Percentiles rank a stretch among this genome's conserved stretches.
These are phyloP conservation scores for Saturnispora gosingensis DNA, from an alignment of 805 yeast genomes.

Conservation along the genomic window DNA sequence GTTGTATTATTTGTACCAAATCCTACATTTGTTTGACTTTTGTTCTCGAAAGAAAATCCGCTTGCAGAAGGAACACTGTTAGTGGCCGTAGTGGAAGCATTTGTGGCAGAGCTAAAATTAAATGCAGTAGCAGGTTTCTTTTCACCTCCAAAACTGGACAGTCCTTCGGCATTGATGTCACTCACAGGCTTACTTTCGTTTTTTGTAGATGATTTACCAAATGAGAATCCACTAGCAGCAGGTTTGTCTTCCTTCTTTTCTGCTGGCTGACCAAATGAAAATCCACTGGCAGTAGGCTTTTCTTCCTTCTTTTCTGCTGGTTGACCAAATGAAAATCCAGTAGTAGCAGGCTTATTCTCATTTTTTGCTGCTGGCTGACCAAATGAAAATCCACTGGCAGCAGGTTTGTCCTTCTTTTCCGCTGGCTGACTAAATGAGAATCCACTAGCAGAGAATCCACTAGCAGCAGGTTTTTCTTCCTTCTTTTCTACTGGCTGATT, in stretches of 20 bases:
- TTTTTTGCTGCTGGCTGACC: background rate
- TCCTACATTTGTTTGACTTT: background rate
- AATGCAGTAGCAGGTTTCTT: background rate
- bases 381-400: background rate
- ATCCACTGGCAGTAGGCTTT: background rate
- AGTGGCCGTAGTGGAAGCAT: background rate
- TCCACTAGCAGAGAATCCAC: background rate
- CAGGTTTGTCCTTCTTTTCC: background rate
- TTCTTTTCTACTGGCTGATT: background rate
- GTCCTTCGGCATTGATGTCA: background rate
- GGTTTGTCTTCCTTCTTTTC: background rate
- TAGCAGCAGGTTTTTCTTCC: background rate
- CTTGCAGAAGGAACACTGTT: background rate
- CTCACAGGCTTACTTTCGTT: slow-evolving; percentile 3
- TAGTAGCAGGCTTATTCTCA: background rate
- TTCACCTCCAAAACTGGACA: background rate
- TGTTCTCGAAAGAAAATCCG: slow-evolving; percentile 2
- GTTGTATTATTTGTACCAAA: slow-evolving; percentile 1
- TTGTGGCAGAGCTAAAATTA: background rate
- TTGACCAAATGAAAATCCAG: background rate
- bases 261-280: background rate
- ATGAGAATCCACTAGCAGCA: background rate
- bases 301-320: background rate
- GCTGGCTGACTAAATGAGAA: background rate
- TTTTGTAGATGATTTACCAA: background rate